Percentiles rank a stretch among this genome's conserved stretches.
Evolutionary conservation across 2,329 filamentous ascomycete species (phyloP).

Genomic region (Diaporthe sp.): DNA sequence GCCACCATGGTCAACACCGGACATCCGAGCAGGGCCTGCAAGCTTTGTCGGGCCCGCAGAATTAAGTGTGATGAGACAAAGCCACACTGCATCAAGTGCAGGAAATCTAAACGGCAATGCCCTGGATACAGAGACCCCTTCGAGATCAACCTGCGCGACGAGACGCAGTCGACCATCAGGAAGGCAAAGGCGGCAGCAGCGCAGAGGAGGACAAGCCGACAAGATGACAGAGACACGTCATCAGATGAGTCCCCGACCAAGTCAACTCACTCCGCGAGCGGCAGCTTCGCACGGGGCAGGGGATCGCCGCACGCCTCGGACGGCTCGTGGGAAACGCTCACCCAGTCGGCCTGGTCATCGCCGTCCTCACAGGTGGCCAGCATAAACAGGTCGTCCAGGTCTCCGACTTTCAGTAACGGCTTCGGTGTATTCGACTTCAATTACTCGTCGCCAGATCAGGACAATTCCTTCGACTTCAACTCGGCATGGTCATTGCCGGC

Average conservation of each 20-base stretch:
- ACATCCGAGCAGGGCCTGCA: constrained; percentile 45
- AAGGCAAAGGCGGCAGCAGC: constrained; percentile 38
- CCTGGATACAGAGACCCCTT: constrained; percentile 45
- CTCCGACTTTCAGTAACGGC: background rate
- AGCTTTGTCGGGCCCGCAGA: constrained; percentile 42
- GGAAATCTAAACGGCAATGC: constrained; percentile 43
- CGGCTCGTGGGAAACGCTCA: constrained; percentile 20
- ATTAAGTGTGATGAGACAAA: constrained; percentile 45
- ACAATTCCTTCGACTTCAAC: constrained; percentile 26
- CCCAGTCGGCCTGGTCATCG: constrained; percentile 23
- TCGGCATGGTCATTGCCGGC: constrained; percentile 23
- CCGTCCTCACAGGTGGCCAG: constrained; percentile 16
- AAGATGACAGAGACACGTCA: background rate
- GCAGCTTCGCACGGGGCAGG: background rate
- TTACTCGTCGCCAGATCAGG: background rate
- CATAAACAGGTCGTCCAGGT: background rate
- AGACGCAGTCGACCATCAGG: constrained; percentile 44
- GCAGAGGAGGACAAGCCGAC: constrained; percentile 24
- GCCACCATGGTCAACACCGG: constrained; percentile 44
- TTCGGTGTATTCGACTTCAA: constrained; percentile 18
- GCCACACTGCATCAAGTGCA: constrained; percentile 44
- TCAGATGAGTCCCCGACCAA: constrained; percentile 25
- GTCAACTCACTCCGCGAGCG: background rate
- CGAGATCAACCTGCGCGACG: constrained; percentile 45
- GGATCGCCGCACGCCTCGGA: constrained; percentile 19